phyloP scores from a whole-genome alignment of 768 basidiomycete species.

The Cyclocybe aegerita region DNA sequence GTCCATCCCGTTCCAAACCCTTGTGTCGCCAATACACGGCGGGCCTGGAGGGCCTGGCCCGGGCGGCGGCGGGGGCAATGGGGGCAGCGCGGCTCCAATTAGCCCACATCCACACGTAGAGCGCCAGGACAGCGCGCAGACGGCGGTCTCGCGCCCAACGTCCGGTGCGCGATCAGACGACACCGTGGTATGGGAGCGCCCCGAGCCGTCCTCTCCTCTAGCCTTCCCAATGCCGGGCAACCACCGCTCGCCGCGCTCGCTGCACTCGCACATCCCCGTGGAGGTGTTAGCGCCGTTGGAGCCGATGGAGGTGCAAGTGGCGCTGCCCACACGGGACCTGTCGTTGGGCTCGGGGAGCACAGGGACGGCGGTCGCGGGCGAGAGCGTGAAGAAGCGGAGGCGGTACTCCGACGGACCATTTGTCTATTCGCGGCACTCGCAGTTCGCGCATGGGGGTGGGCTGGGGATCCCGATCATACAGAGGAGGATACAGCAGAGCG shows the following conservation, averaged over 20 bases:
- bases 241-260: too few species aligned
- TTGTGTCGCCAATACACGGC: conserved; percentile 6
- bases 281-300: too few species aligned
- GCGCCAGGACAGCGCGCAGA: conserved; percentile 16
- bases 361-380: background rate
- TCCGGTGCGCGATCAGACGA: conserved; percentile 29
- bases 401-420: conserved; percentile 31
- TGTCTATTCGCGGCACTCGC: conserved; percentile 20
- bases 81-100: background rate
- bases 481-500: background rate
- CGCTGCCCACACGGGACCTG: too few species aligned
- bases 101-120: background rate
- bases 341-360: background rate
- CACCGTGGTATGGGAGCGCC: conserved; percentile 26
- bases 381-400: conserved; percentile 12
- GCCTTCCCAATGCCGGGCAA: background rate
- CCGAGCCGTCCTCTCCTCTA: conserved; percentile 9
- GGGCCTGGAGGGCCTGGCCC: too few species aligned
- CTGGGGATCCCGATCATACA: too few species aligned
- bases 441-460: background rate
- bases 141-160: conserved; percentile 17
- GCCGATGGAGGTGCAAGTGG: too few species aligned
- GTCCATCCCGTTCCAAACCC: conserved; percentile 13
- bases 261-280: too few species aligned
- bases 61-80: background rate